Conservation (phyloP, 331 rosid species). For the Acacia concinna region DNA sequence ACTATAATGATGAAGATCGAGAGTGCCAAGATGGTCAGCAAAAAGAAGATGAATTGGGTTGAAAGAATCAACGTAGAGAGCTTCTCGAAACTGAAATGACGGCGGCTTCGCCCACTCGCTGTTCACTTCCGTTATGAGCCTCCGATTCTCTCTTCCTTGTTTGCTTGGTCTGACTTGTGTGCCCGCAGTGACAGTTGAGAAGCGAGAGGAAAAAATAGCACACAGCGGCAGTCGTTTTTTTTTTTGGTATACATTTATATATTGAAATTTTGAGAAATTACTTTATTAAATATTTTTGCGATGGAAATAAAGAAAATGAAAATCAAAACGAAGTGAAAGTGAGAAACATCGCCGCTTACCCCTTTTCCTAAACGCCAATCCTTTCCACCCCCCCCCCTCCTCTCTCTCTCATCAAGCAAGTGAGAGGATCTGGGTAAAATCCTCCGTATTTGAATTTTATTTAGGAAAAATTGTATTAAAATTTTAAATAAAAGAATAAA, state of each 20-base stretch:
- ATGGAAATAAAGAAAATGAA: not conserved
- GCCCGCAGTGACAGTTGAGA: conserved; percentile 75
- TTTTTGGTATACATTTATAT: not conserved
- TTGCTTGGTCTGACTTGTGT: conserved; percentile 38
- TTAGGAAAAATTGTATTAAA: no score
- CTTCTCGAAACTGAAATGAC: conserved; percentile 3
- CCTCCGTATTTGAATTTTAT: not conserved
- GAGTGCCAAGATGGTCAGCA: not conserved
- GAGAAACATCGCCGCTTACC: conserved; percentile 24
- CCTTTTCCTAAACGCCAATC: conserved; percentile 18
- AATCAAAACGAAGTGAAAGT: not conserved
- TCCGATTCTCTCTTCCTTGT: conserved; percentile 19
- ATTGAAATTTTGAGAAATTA: not conserved
- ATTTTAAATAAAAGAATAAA: no score
- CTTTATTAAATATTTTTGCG: not conserved
- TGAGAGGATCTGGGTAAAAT: not conserved
- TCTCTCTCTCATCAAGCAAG: not conserved
- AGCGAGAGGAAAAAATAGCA: conserved; percentile 27
- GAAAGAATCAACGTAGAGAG: not conserved
- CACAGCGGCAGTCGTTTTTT: not conserved
- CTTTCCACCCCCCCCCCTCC: not conserved
- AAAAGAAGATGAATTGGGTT: not conserved
- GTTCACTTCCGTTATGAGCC: not conserved
- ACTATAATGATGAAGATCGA: conserved; percentile 8
- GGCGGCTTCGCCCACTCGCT: conserved; percentile 15